Conservation (phyloP, 164 flowering plant genomes). For the Stephania cephalantha region DNA sequence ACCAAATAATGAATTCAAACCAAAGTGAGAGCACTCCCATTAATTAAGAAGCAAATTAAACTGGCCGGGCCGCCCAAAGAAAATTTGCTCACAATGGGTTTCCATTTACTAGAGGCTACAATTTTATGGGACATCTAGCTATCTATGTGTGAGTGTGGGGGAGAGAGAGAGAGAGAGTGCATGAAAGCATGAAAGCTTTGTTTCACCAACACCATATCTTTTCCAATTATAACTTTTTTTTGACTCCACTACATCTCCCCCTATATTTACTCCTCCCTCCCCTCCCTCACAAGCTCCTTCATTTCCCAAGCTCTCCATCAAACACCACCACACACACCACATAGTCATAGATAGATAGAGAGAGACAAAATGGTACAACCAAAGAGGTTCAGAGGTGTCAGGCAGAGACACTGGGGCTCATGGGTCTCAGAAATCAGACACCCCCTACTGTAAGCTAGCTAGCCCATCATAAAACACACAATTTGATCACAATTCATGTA, state of each 20-base stretch:
- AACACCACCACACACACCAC: no score
- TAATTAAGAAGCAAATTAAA: neutral
- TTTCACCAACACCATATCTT: slow-evolving; percentile 18
- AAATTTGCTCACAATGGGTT: neutral
- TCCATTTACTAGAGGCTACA: neutral
- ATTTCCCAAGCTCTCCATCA: neutral
- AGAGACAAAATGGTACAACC: slow-evolving; percentile 44
- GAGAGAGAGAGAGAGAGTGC: neutral
- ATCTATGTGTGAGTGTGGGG: no score
- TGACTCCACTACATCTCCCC: neutral
- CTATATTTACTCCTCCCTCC: neutral
- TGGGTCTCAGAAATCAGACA: slow-evolving; percentile 92
- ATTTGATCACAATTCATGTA: neutral
- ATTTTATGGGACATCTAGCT: slow-evolving; percentile 5
- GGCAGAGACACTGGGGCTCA: slow-evolving; percentile 92
- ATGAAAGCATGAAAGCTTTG: neutral
- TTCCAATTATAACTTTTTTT: neutral
- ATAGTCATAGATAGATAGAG: no score
- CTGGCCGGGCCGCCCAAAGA: neutral
- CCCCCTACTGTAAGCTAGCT: slow-evolving; percentile 56
- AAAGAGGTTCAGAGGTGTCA: slow-evolving; percentile 81
- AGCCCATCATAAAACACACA: neutral
- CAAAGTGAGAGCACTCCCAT: neutral
- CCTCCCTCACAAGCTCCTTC: neutral
- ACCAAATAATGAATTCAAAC: no score